phyloP scores from a whole-genome alignment of 2,329 filamentous ascomycete species.

The Calcarisporium arbuscula region DNA sequence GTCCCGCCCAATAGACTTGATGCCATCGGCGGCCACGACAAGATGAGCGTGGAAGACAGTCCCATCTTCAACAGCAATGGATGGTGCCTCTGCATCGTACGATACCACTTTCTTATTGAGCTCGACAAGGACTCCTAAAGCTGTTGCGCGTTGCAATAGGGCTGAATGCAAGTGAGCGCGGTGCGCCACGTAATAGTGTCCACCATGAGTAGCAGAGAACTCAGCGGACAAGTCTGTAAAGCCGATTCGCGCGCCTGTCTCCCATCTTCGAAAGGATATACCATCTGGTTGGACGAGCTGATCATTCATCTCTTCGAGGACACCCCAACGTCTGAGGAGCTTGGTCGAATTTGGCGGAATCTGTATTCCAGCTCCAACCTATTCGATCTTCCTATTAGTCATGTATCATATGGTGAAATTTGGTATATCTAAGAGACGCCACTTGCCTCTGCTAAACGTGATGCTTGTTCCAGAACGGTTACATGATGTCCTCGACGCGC shows the following conservation, averaged over 20 bases:
- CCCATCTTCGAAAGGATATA: slow-evolving; percentile 23
- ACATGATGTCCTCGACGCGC: slow-evolving; percentile 29
- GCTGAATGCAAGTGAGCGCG: slow-evolving; percentile 29
- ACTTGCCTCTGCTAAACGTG: slow-evolving; percentile 30
- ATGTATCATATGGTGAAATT: neutral
- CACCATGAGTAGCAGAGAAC: slow-evolving; percentile 20
- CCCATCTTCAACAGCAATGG: slow-evolving; percentile 17
- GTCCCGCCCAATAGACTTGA: no score
- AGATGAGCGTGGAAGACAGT: slow-evolving; percentile 20
- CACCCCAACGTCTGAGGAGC: slow-evolving; percentile 25
- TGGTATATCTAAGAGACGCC: neutral
- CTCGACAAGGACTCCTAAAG: slow-evolving; percentile 19
- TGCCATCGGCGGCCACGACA: slow-evolving; percentile 30
- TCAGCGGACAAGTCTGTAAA: slow-evolving; percentile 21
- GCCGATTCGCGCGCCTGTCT: slow-evolving; percentile 19
- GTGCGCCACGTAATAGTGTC: slow-evolving; percentile 27
- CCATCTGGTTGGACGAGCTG: slow-evolving; percentile 16
- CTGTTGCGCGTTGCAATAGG: slow-evolving; percentile 17
- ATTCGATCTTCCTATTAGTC: slow-evolving; percentile 1
- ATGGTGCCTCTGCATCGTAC: slow-evolving; percentile 15
- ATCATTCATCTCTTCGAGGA: slow-evolving; percentile 11
- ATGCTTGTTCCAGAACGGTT: slow-evolving; percentile 31
- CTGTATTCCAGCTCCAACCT: slow-evolving; percentile 24
- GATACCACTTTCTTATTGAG: slow-evolving; percentile 18
- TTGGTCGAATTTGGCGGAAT: slow-evolving; percentile 24